Conservation (phyloP, 495 filamentous ascomycete species). For the Letharia lupina region DNA sequence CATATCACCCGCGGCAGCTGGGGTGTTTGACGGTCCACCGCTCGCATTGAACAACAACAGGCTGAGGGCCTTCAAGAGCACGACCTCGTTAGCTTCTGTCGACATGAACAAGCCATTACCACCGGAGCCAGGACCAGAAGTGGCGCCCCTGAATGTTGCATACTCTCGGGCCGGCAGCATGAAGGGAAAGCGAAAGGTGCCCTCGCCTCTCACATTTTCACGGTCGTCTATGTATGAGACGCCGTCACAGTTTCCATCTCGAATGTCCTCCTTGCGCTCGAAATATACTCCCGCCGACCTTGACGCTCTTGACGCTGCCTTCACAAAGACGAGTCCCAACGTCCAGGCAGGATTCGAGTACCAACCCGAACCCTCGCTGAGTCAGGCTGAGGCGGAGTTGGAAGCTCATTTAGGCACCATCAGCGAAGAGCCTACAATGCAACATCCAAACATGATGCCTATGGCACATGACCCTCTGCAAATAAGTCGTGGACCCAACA, state of each 20-base stretch:
- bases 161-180: conserved; percentile 22
- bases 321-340: conserved; percentile 25
- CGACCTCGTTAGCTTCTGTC: conserved; percentile 18
- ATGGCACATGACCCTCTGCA: conserved; percentile 24
- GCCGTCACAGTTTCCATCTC: conserved; percentile 17
- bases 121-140: conserved; percentile 31
- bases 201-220: conserved; percentile 24
- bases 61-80: conserved; percentile 21
- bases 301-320: conserved; percentile 29
- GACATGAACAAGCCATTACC: conserved; percentile 43
- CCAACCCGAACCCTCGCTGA: conserved; percentile 20
- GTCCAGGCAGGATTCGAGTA: conserved; percentile 13
- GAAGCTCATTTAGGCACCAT: conserved; percentile 30
- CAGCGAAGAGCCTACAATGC: conserved; percentile 24
- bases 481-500: conserved; percentile 25
- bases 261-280: conserved; percentile 26
- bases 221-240: conserved; percentile 19
- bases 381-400: conserved; percentile 27
- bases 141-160: conserved; percentile 29
- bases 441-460: conserved; percentile 12
- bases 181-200: conserved; percentile 23
- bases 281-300: conserved; percentile 31
- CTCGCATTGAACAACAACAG: conserved; percentile 17
- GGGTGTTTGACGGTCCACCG: conserved; percentile 36
- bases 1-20: conserved; percentile 32